Base-by-base conservation (phyloP, 345 rosid genomes). In the Camelina sativa region DNA sequence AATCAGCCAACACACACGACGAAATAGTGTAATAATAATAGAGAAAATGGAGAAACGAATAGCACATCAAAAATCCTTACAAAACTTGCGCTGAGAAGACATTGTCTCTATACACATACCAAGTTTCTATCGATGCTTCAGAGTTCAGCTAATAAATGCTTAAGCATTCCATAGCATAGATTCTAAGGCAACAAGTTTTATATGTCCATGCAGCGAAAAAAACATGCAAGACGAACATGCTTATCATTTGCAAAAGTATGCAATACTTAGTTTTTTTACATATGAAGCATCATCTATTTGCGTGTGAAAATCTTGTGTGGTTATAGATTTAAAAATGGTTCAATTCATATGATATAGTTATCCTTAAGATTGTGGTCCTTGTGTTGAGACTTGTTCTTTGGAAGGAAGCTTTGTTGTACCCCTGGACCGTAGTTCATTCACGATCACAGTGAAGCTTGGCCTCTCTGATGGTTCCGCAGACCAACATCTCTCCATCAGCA, bases 391-490 rank as follows among this genome's bases (percentile, higher is more conserved):
- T n/a, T 57, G 22, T 30, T 57, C 62, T 30, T 57, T 8, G 62
- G 22, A 32, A 32, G 41, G 40, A 57, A 32, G 60, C 11, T 28
- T 55, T 13, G 6, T 57, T 8, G 62, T 28, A 28, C 30, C 62
- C 62, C 32, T 57, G 41, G 62, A 30, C 22, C 40, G 62, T 57
- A 57, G 41, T 57, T 30, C 62, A 0, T 57, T 57, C 13, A 32
- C 62, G 13, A 57, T 57, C 40, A 8, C 19, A 30, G 62, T 32
- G 62, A 57, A 57, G 22, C 62, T 57, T 57, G 62, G 61, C 12
- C 61, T 56, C 38, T 56, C 61, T 30, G 61, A 56, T 56, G 61
- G 61, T 56, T 56, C 61, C 19, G 61, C 61, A 56, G 61, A 56
- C 61, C 40, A 56, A 56, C 61, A 56, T 16, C 61, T 56, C 61